These are phyloP conservation scores for Aspergillus thermomutatus DNA, from an alignment of 2,329 filamentous ascomycete species.

Conservation along the genomic window DNA sequence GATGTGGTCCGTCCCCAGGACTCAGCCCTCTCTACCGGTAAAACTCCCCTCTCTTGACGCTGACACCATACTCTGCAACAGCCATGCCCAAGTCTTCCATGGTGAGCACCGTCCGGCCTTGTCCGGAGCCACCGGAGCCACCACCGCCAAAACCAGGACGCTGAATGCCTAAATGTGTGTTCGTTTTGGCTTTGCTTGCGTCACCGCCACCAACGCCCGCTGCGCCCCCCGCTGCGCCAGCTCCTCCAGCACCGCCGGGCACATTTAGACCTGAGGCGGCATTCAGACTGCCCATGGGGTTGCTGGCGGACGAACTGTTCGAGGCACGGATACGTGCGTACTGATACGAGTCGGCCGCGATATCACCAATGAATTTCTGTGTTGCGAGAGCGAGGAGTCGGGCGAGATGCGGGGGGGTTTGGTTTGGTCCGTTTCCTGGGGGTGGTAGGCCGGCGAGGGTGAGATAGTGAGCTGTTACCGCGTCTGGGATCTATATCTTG, in stretches of 20 bases:
- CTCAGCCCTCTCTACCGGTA: slow-evolving; percentile 62
- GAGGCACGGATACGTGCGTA: slow-evolving; percentile 95
- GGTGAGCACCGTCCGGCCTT: slow-evolving; percentile 89
- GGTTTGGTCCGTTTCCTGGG: slow-evolving; percentile 77
- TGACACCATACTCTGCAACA: slow-evolving; percentile 95
- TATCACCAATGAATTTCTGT: slow-evolving; percentile 97
- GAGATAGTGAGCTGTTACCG: slow-evolving; percentile 97
- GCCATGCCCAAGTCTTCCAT: slow-evolving; percentile 99
- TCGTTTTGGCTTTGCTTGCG: slow-evolving; percentile 45
- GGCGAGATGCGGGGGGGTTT: slow-evolving; percentile 72
- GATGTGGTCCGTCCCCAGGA: neutral
- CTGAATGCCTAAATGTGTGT: slow-evolving; percentile 66
- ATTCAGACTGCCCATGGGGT: slow-evolving; percentile 83
- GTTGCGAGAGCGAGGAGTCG: slow-evolving; percentile 95
- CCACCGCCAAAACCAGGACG: slow-evolving; percentile 80
- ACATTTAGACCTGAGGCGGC: slow-evolving; percentile 57
- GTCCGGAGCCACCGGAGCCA: slow-evolving; percentile 74
- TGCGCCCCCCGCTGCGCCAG: slow-evolving; percentile 50
- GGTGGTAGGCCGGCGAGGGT: slow-evolving; percentile 92
- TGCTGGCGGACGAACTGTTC: slow-evolving; percentile 80
- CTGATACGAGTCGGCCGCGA: slow-evolving; percentile 96
- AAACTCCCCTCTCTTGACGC: slow-evolving; percentile 95
- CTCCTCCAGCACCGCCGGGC: slow-evolving; percentile 53
- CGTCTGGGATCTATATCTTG: slow-evolving; percentile 79
- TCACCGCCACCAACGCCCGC: slow-evolving; percentile 48